Base-by-base conservation (phyloP, 2,329 filamentous ascomycete genomes). In the Fusarium graminum region DNA sequence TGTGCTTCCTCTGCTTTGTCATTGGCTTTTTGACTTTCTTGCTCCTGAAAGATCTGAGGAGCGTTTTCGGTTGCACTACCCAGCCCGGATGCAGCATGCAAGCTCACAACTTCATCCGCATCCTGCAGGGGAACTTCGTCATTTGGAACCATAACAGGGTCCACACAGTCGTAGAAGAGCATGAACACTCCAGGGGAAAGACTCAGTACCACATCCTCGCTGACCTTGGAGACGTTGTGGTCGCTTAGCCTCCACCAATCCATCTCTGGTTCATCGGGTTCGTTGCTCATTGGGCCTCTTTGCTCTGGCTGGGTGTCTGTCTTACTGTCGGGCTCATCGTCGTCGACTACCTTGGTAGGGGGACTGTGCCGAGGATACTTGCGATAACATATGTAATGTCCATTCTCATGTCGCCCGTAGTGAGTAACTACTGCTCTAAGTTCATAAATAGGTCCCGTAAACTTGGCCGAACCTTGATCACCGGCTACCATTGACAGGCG, bases 201-300 rank as follows among this genome's bases (percentile, higher is more conserved):
- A 3, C 83, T 84, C 49, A 95, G 80, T 1, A 97, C 92, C 28
- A 86, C 85, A 12, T 89, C 84, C 75, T 97, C 92, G 19, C 86
- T 86, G 25, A 94, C 90, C 66, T 86, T 83, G 62, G 83, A 87
- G 9, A 98, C 94, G 64, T 91, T 89, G 61, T 97, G 92, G 72
- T 98, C 94, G 75, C 94, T 98, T 28, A 98, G 83, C 16, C 92
- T 85, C 90, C 93, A 99, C 95, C 95, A 98, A 59, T 87, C 85
- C 66, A 85, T 81, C 14, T 81, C 76, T 10, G 28, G 74, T 13
- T 74, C 66, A 7, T 68, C 73, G 61, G 53, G 7, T 29, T 41
- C 11, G 71, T 59, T 46, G 52, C 44, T 42, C 39, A 19, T 11
- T 43, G 52, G 32, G 19, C 8, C 34, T 36, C 6, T 36, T 10